Percentiles rank a stretch among this genome's conserved stretches.
Conservation (phyloP, 2,329 filamentous ascomycete genomes). For the Phialocephala sp. region DNA sequence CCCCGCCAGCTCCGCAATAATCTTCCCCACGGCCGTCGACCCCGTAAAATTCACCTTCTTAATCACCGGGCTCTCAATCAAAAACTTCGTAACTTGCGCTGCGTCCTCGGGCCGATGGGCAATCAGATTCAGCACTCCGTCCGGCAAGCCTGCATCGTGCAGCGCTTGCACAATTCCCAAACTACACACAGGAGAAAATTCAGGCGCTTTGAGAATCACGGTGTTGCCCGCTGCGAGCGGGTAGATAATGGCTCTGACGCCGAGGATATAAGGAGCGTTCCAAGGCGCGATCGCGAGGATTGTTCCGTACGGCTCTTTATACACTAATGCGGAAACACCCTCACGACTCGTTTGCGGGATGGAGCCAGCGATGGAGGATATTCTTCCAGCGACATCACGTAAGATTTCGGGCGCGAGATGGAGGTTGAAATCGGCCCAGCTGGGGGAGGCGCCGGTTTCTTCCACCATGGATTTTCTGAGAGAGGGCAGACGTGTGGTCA, state of each 20-base stretch:
- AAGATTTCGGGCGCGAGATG: constrained; percentile 46
- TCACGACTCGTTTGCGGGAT: constrained; percentile 49
- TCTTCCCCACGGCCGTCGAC: constrained; percentile 73
- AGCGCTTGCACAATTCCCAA: constrained; percentile 68
- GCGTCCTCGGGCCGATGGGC: constrained; percentile 70
- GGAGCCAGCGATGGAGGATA: constrained; percentile 44
- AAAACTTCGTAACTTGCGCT: constrained; percentile 65
- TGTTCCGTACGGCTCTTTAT: constrained; percentile 80
- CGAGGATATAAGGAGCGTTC: constrained; percentile 64
- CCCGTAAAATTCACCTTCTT: constrained; percentile 90
- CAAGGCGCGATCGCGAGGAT: constrained; percentile 82
- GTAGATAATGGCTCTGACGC: constrained; percentile 59
- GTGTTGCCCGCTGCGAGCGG: constrained; percentile 83
- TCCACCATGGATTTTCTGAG: constrained; percentile 61
- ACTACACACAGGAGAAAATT: constrained; percentile 68
- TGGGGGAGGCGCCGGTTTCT: constrained; percentile 53
- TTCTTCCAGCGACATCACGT: constrained; percentile 50
- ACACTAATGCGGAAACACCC: constrained; percentile 64
- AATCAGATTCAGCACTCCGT: constrained; percentile 76
- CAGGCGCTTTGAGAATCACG: constrained; percentile 73
- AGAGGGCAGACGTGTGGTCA: constrained; percentile 59
- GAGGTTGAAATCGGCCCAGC: constrained; percentile 49
- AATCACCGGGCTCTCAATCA: constrained; percentile 71
- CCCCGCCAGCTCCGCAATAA: constrained; percentile 73
- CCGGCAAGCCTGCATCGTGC: constrained; percentile 76